A percentile compares a stretch with the other conserved stretches of the same genome.
Evolutionary conservation across 1,284 basidiomycete species (phyloP).

Genomic region (Leucoagaricus sp.): DNA sequence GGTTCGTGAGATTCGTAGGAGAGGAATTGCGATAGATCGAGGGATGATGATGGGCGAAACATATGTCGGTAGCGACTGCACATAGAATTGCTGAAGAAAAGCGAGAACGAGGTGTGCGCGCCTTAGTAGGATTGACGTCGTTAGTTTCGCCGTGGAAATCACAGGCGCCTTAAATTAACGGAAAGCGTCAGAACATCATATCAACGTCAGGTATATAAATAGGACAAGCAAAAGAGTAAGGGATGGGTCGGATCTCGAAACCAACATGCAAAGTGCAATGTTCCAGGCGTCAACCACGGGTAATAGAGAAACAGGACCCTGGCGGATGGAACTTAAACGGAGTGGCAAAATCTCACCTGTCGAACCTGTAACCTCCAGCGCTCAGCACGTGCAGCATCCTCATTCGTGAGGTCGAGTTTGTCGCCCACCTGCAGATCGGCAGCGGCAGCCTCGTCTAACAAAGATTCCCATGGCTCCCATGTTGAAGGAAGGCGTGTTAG

Average conservation of each 20-base stretch:
- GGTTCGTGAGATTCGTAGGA: conserved; percentile 70
- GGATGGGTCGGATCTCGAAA: background rate
- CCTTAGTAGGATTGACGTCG: conserved; percentile 68
- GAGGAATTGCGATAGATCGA: conserved; percentile 72
- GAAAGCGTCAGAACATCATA: background rate
- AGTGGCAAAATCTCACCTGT: conserved; percentile 43
- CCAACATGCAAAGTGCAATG: too few species aligned
- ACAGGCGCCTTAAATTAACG: conserved; percentile 42
- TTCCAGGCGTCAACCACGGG: background rate
- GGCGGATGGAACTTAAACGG: background rate
- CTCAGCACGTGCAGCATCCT: conserved; percentile 48
- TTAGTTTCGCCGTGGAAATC: conserved; percentile 50
- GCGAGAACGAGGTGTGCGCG: conserved; percentile 86
- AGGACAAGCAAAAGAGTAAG: background rate
- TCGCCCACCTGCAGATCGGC: conserved; percentile 62
- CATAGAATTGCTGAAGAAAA: conserved; percentile 88
- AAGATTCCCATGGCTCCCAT: conserved; percentile 77
- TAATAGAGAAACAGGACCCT: background rate
- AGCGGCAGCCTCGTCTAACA: conserved; percentile 52
- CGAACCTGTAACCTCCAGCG: conserved; percentile 68
- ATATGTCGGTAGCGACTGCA: conserved; percentile 67
- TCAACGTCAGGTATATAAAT: background rate
- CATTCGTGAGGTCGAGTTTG: conserved; percentile 44
- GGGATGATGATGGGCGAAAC: conserved; percentile 63
- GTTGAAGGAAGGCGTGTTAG: conserved; percentile 57